Base-by-base conservation (phyloP, 139 green algal genomes). In the Gonium pectorale region DNA sequence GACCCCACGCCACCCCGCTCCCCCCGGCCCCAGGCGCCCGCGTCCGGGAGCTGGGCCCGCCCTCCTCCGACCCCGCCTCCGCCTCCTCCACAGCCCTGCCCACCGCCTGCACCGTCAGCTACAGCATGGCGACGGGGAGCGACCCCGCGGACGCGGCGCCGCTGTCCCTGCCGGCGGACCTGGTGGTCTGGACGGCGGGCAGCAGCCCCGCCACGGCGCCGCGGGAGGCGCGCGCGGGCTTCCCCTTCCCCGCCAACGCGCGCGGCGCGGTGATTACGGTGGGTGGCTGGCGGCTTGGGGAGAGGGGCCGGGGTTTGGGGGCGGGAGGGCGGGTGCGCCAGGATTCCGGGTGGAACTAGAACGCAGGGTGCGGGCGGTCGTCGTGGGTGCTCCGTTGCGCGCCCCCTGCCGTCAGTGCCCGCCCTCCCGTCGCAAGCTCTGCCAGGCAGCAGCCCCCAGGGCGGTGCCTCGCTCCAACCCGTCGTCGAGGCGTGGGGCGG, bases 171-270 rank as follows among this genome's bases (percentile, higher is more conserved):
- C 79, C 91, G 33, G 93, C 90, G 0, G 96, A 98, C 86, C 67
- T 97, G 66, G 93, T 98, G 67, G 29, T 98, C 49, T 99, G 96
- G 96, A 98, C 95, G 26, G 96, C 95, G 15, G 96, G 96, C n/a
- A 86, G 80, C 63, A 81, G 66, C 0, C 94, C 95, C 13, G 91
- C 86, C 21, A 94, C 88, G n/a, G n/a, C n/a, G n/a, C n/a, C n/a
- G 0, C 85, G 90, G 38, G 60, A 88, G 66, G 54, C 56, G 49
- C 40, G 89, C 9, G 29, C 44, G 27, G 88, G 71, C 49, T 73
- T 90, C 74, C 95, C 95, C 3, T 98, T 99, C 87, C 93, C 95
- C 9, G 73, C 43, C 19, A 93, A 90, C 24, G 37, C 75, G 0
- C 67, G 80, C 37, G 96, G 96, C 7, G 86, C 91, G 5, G 81